A percentile compares a stretch with the other conserved stretches of the same genome.
phyloP scores from a whole-genome alignment of 768 basidiomycete species.

The Pleurotus ostreatus region DNA sequence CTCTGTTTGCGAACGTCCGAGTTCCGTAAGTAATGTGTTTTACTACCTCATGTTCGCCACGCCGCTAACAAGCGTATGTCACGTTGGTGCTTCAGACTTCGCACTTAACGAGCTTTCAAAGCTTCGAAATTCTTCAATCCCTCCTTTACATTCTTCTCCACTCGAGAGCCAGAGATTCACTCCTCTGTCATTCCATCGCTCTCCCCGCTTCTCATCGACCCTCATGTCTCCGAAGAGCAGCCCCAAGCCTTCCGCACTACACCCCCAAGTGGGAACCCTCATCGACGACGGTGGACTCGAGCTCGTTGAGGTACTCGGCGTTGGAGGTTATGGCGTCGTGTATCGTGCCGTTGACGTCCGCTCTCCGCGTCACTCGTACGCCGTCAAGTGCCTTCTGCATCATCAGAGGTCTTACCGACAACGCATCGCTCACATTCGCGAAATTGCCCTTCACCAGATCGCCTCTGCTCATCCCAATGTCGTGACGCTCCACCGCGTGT shows the following conservation, averaged over 20 bases:
- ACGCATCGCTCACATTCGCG: constrained; percentile 78
- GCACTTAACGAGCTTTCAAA: neutral
- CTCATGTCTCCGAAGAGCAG: constrained; percentile 32
- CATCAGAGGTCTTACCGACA: constrained; percentile 48
- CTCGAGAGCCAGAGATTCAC: neutral
- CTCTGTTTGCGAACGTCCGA: constrained; percentile 6
- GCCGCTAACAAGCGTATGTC: constrained; percentile 12
- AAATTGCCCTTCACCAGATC: constrained; percentile 78
- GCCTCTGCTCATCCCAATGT: constrained; percentile 76
- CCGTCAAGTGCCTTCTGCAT: constrained; percentile 87
- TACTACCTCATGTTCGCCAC: constrained; percentile 16
- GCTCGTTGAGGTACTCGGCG: constrained; percentile 83
- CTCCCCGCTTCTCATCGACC: neutral
- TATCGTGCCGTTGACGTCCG: constrained; percentile 77
- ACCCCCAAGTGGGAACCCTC: constrained; percentile 65
- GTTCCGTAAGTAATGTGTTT: constrained; percentile 9
- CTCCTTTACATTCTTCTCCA: neutral
- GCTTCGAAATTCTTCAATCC: neutral
- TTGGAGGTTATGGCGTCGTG: constrained; percentile 94
- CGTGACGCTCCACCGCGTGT: constrained; percentile 83
- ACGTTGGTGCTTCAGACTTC: constrained; percentile 11
- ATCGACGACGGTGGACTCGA: constrained; percentile 83
- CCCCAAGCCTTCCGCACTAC: constrained; percentile 20
- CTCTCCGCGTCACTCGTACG: constrained; percentile 57
- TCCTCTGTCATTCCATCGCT: neutral